Base-by-base conservation (phyloP, 1,284 basidiomycete species). In the Melanopsichium pennsylvanicum region DNA sequence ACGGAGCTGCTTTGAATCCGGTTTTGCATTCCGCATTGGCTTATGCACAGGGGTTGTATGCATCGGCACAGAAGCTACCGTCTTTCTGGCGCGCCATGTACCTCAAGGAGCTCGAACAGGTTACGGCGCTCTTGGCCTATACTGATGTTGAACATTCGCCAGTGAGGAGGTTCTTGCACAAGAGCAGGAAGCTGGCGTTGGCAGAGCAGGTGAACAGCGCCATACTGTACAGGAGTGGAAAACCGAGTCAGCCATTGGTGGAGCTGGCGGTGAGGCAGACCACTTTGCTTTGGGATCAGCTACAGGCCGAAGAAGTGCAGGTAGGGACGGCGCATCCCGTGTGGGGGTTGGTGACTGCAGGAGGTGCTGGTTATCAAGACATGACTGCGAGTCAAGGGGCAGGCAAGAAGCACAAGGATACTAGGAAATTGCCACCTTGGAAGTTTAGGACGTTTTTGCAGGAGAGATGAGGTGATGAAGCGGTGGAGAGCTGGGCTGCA, bases 151-250 rank as follows among this genome's bases (percentile, higher is more conserved):
- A 91, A 78, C 84, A 84, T 40, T 89, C 89, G 60, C 80, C 86
- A 84, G 37, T 91, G 66, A 83, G 86, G 13, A 85, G 84, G 43
- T 93, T 93, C 79, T 81, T 94, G 56, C 85, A 85, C 87, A 88
- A 77, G 86, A 86, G 54, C 83, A 91, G 55, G 85, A 92, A 47
- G 88, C n/a, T 90, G 69, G 86, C 86, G 6, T 85, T 94, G 5
- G 92, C 92, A 1, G 89, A 91, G 56, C 90, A 93, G 82, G 88
- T 95, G 47, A 90, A 93, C 69, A 86, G 87, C 41, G 92, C 92
- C 10, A 90, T 94, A 44, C 82, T 94, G 35, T 45, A 50, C 18
- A 57, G 73, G 9, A 68, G 60, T 12, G 76, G 76, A 8, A 57
- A 59, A 21, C 64, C 75, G 18, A 74, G 70, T 26, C 76, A 78